Evolutionary conservation across 495 filamentous ascomycete genomes (phyloP).

Genomic region (Aspergillus cavernicola): DNA sequence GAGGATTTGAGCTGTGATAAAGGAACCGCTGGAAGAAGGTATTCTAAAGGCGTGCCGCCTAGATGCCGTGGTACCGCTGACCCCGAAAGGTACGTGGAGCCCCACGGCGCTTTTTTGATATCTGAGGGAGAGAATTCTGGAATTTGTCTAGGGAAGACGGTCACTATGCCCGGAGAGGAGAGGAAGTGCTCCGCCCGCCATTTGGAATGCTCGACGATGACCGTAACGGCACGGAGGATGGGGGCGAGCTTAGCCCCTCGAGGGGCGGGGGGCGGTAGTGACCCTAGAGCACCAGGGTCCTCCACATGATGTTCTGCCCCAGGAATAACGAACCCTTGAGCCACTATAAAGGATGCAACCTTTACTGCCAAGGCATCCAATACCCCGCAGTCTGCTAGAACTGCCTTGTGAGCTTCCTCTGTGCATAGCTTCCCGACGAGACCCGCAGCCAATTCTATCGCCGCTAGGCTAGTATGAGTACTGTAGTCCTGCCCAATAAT

Average conservation of each 20-base stretch:
- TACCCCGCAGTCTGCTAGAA: conserved; percentile 65
- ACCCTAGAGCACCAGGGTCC: conserved; percentile 29
- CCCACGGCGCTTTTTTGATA: conserved; percentile 47
- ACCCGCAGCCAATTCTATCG: conserved; percentile 62
- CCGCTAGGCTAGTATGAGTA: conserved; percentile 51
- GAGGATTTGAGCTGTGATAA: conserved; percentile 30
- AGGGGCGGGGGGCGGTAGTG: conserved; percentile 51
- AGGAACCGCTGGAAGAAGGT: conserved; percentile 53
- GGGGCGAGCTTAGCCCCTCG: conserved; percentile 57
- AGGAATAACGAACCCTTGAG: conserved; percentile 62
- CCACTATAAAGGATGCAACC: conserved; percentile 68
- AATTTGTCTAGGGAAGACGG: conserved; percentile 59
- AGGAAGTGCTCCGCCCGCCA: conserved; percentile 73
- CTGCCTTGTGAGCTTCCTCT: conserved; percentile 63
- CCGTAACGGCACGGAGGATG: conserved; percentile 75
- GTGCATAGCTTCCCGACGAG: conserved; percentile 68
- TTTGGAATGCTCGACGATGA: conserved; percentile 75
- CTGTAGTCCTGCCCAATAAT: conserved; percentile 61
- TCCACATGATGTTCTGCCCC: conserved; percentile 39
- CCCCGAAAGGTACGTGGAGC: conserved; percentile 40
- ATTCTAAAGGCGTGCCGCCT: conserved; percentile 53
- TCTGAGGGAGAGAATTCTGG: conserved; percentile 41
- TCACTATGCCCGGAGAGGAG: conserved; percentile 69
- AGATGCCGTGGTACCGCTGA: conserved; percentile 41
- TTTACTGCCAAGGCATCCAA: conserved; percentile 76